Percentiles rank a stretch among this genome's conserved stretches.
Conservation (phyloP, 176 grass and related monocot species). For the Bothriochloa decipiens region DNA sequence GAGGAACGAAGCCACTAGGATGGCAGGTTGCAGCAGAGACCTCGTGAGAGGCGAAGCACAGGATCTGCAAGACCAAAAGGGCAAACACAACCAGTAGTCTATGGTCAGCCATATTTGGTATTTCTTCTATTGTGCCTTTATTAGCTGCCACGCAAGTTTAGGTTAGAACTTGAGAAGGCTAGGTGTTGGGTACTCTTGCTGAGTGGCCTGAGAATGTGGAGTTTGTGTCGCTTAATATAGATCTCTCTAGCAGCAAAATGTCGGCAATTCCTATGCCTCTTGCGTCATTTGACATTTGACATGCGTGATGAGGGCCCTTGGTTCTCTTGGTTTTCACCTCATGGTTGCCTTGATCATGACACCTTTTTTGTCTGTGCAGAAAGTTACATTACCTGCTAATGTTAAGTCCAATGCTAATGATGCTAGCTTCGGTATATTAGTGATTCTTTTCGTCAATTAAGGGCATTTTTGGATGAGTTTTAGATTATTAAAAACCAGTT, state of each 20-base stretch:
- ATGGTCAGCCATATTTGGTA: neutral
- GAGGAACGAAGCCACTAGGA: conserved; percentile 13
- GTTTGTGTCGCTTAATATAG: neutral
- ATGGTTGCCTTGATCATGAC: neutral
- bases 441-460: no score
- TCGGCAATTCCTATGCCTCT: conserved; percentile 32
- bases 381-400: no score
- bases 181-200: no score
- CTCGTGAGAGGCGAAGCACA: neutral
- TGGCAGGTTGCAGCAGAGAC: conserved; percentile 26
- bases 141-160: neutral
- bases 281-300: neutral
- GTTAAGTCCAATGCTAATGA: no score
- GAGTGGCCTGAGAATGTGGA: neutral
- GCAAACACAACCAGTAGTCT: neutral
- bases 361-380: neutral
- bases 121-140: neutral
- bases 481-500: no score
- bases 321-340: conserved; percentile 23
- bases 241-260: neutral
- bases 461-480: no score
- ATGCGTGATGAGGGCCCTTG: neutral
- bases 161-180: no score
- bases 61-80: neutral
- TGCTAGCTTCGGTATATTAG: no score